Conservation (phyloP, 2,329 filamentous ascomycete species). For the Diplocarpon mali region DNA sequence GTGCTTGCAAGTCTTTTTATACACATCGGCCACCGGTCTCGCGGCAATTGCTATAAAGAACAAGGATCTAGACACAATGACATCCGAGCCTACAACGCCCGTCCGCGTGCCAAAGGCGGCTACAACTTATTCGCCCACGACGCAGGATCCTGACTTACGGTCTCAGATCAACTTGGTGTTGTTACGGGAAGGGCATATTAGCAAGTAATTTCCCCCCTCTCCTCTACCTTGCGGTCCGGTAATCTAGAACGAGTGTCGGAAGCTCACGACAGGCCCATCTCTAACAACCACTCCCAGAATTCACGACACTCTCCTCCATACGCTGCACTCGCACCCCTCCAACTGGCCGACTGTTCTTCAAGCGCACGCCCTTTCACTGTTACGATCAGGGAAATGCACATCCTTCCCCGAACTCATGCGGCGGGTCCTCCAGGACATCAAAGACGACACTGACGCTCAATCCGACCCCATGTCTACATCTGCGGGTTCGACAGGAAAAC, state of each 20-base stretch:
- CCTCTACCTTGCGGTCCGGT: not conserved
- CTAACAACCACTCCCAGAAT: constrained; percentile 34
- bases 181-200: constrained; percentile 46
- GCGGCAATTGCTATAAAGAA: not conserved
- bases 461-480: not conserved
- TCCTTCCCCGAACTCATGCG: constrained; percentile 51
- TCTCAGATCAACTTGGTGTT: constrained; percentile 51
- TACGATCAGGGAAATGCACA: constrained; percentile 47
- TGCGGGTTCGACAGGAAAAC: not conserved
- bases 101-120: constrained; percentile 47
- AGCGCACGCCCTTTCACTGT: constrained; percentile 46
- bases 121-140: constrained; percentile 47
- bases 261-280: too few species aligned
- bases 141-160: constrained; percentile 48
- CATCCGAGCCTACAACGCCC: constrained; percentile 32
- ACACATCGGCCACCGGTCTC: not conserved
- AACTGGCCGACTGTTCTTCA: constrained; percentile 55
- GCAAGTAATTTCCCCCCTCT: constrained; percentile 35
- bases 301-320: constrained; percentile 52
- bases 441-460: constrained; percentile 15
- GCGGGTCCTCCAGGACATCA: constrained; percentile 50
- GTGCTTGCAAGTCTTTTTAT: not conserved
- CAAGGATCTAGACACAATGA: not conserved
- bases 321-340: constrained; percentile 44
- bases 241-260: not conserved